A percentile compares a stretch with the other conserved stretches of the same genome.
Evolutionary conservation across 371 early-diverging fungal species (phyloP).

Genomic region (Phascolomyces articulosus): DNA sequence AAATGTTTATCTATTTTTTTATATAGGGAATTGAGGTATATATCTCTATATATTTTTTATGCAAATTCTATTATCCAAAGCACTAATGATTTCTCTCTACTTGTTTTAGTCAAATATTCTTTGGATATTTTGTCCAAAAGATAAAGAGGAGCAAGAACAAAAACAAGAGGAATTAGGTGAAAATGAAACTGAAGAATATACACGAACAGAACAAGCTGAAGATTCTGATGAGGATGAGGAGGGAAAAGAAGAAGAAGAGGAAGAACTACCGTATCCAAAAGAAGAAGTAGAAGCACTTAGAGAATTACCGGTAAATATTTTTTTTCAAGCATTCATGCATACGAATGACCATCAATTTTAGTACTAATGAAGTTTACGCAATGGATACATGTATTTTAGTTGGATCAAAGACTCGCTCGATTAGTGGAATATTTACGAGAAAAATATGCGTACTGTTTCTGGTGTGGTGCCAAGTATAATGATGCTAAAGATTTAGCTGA

Average conservation of each 20-base stretch:
- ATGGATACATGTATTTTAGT: too few species aligned
- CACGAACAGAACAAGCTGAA: slow-evolving; percentile 17
- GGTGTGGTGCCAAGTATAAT: slow-evolving; percentile 63
- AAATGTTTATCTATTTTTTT: background rate
- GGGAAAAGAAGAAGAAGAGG: slow-evolving; percentile 24
- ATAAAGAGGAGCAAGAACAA: background rate
- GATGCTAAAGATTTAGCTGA: slow-evolving; percentile 49
- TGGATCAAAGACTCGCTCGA: slow-evolving; percentile 39
- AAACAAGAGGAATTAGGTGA: slow-evolving; percentile 11
- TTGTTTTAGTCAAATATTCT: slow-evolving; percentile 23
- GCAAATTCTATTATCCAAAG: too few species aligned
- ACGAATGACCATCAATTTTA: too few species aligned
- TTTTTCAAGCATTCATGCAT: background rate
- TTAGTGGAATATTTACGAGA: slow-evolving; percentile 54
- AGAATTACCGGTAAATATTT: slow-evolving; percentile 20
- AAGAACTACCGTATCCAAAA: slow-evolving; percentile 22
- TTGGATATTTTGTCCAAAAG: slow-evolving; percentile 19
- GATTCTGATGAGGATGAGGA: slow-evolving; percentile 14
- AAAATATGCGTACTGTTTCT: slow-evolving; percentile 64
- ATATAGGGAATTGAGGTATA: slow-evolving; percentile 22
- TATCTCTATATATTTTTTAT: too few species aligned
- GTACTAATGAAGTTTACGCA: background rate
- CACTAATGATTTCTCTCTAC: too few species aligned
- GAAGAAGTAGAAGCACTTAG: slow-evolving; percentile 33
- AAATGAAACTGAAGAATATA: slow-evolving; percentile 1